Percentiles rank a stretch among this genome's conserved stretches.
phyloP scores from a whole-genome alignment of 2,329 filamentous ascomycete species.

The Calonectria hongkongensis region DNA sequence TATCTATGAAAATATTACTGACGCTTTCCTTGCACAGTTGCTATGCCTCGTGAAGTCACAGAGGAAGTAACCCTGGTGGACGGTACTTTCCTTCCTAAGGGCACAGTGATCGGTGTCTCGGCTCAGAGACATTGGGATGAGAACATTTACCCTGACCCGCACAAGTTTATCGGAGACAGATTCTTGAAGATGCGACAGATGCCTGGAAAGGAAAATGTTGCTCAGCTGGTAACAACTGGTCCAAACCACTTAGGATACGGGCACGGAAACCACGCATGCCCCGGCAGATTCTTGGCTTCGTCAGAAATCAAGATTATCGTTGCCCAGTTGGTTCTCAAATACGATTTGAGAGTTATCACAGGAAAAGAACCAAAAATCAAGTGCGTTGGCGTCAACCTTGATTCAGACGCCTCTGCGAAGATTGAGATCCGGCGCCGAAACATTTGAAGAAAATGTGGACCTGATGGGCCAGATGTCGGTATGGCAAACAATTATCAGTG shows the following conservation, averaged over 20 bases:
- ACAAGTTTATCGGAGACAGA: background rate
- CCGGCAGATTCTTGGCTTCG: conserved; percentile 8
- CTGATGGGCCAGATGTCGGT: background rate
- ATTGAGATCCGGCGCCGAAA: background rate
- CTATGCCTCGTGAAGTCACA: conserved; percentile 10
- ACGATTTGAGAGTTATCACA: conserved; percentile 7
- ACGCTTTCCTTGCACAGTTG: background rate
- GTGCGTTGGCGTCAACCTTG: conserved; percentile 10
- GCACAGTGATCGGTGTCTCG: conserved; percentile 4
- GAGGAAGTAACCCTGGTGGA: background rate
- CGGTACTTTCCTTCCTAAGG: background rate
- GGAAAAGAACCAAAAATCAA: conserved; percentile 19
- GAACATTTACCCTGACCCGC: conserved; percentile 1
- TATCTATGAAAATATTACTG: background rate
- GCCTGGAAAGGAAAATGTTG: conserved; percentile 14
- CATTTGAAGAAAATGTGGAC: background rate
- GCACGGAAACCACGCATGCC: conserved; percentile 14
- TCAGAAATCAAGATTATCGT: conserved; percentile 16
- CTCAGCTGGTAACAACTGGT: conserved; percentile 5
- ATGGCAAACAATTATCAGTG: background rate
- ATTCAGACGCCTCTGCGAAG: conserved; percentile 1
- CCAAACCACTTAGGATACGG: conserved; percentile 9
- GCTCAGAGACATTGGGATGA: conserved; percentile 15
- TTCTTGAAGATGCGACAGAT: conserved; percentile 15
- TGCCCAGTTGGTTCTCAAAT: background rate